Evolutionary conservation across 306 rosid species (phyloP).

Genomic region (Arachis stenosperma): DNA sequence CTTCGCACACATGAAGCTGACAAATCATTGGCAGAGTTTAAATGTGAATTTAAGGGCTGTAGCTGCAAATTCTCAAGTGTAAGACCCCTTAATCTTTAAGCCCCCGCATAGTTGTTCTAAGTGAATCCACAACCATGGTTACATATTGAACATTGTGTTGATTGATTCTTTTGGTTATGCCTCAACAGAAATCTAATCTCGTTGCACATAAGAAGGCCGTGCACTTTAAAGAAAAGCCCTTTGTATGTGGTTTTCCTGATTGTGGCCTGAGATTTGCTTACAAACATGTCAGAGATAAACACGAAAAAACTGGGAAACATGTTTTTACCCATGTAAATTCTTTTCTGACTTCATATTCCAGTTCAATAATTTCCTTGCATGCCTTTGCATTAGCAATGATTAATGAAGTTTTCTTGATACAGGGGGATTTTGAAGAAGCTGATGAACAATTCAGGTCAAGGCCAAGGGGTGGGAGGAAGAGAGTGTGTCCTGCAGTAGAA

Average conservation of each 20-base stretch:
- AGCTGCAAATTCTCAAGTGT: conserved; percentile 63
- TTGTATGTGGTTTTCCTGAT: conserved; percentile 66
- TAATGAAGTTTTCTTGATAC: conserved; percentile 15
- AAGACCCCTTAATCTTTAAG: conserved; percentile 32
- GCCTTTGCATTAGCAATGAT: background rate
- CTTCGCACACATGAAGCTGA: conserved; percentile 54
- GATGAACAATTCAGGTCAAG: conserved; percentile 75
- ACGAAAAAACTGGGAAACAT: conserved; percentile 65
- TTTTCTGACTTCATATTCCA: background rate
- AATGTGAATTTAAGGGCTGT: conserved; percentile 64
- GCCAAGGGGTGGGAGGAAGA: conserved; percentile 83
- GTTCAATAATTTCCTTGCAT: background rate
- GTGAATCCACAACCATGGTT: background rate
- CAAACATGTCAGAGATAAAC: conserved; percentile 91
- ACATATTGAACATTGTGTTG: background rate
- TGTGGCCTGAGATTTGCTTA: conserved; percentile 88
- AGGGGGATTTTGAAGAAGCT: conserved; percentile 86
- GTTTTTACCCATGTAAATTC: conserved; percentile 64
- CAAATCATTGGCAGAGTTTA: conserved; percentile 40
- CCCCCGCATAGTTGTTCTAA: background rate
- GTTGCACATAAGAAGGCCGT: conserved; percentile 70
- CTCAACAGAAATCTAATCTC: conserved; percentile 76
- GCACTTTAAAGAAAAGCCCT: conserved; percentile 66
- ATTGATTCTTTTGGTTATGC: background rate
- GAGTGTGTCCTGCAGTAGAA: conserved; percentile 65